phyloP scores from a whole-genome alignment of 768 basidiomycete species.

The Tremella yokohamensis region DNA sequence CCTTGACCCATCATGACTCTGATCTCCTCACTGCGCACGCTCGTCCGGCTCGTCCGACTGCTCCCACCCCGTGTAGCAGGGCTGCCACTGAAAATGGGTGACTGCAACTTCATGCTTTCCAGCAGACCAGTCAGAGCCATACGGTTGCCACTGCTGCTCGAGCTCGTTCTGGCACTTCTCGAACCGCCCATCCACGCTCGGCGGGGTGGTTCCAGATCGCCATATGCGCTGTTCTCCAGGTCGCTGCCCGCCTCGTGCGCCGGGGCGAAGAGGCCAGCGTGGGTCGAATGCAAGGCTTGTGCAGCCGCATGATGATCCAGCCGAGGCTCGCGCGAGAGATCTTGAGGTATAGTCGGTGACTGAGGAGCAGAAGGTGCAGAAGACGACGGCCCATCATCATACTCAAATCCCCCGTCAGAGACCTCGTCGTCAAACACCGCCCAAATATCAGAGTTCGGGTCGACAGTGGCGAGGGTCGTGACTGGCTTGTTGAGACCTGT shows the following conservation, averaged over 20 bases:
- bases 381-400: constrained; percentile 22
- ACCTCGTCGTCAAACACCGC: constrained; percentile 46
- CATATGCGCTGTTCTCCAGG: background rate
- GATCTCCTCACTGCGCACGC: constrained; percentile 28
- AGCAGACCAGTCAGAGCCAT: constrained; percentile 37
- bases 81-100: background rate
- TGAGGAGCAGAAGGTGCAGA: constrained; percentile 1
- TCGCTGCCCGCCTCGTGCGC: background rate
- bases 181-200: constrained; percentile 21
- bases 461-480: constrained; percentile 18
- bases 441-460: constrained; percentile 35
- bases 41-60: constrained; percentile 25
- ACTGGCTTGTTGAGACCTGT: constrained; percentile 38
- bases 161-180: constrained; percentile 12
- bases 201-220: constrained; percentile 19
- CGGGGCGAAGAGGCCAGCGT: background rate
- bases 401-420: constrained; percentile 38
- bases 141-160: constrained; percentile 30
- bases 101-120: constrained; percentile 33
- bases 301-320: constrained; percentile 29
- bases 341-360: constrained; percentile 5
- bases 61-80: constrained; percentile 5
- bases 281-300: constrained; percentile 26
- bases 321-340: constrained; percentile 7
- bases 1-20: constrained; percentile 8